Percentiles rank a stretch among this genome's conserved stretches.
Evolutionary conservation across 2,329 filamentous ascomycete genomes (phyloP).

Genomic region (Pseudogymnoascus sp.): DNA sequence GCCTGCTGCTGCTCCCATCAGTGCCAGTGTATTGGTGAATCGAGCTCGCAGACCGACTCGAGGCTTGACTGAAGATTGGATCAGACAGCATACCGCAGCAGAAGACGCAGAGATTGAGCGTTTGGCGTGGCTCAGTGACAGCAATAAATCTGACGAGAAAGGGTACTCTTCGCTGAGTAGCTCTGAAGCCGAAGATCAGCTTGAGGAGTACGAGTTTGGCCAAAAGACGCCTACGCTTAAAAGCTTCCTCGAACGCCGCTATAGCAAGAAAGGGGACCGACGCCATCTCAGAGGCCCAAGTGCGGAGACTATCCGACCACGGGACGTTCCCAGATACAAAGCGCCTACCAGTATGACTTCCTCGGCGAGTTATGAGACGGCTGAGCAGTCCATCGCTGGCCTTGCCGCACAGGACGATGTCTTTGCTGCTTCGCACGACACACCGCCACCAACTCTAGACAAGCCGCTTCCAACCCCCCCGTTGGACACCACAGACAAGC

Average conservation of each 20-base stretch:
- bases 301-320: conserved; percentile 26
- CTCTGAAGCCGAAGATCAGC: conserved; percentile 47
- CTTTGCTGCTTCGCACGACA: conserved; percentile 5
- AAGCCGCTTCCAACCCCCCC: conserved; percentile 10
- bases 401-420: background rate
- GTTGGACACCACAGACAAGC: background rate
- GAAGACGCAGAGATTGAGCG: conserved; percentile 61
- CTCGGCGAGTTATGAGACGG: conserved; percentile 6
- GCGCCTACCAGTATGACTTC: conserved; percentile 7
- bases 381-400: background rate
- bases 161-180: conserved; percentile 69
- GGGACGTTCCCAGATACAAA: conserved; percentile 17
- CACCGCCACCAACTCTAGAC: conserved; percentile 1
- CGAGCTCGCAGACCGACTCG: conserved; percentile 51
- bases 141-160: conserved; percentile 46
- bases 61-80: conserved; percentile 77
- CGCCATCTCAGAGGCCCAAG: conserved; percentile 25
- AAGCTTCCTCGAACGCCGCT: conserved; percentile 22
- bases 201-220: conserved; percentile 39
- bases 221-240: conserved; percentile 29
- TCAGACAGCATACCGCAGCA: conserved; percentile 69
- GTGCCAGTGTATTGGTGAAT: conserved; percentile 55
- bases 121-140: conserved; percentile 77
- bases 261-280: conserved; percentile 20
- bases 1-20: conserved; percentile 32